phyloP scores from a whole-genome alignment of 192 early-diverging fungal species.

The Umbelopsis vinacea region DNA sequence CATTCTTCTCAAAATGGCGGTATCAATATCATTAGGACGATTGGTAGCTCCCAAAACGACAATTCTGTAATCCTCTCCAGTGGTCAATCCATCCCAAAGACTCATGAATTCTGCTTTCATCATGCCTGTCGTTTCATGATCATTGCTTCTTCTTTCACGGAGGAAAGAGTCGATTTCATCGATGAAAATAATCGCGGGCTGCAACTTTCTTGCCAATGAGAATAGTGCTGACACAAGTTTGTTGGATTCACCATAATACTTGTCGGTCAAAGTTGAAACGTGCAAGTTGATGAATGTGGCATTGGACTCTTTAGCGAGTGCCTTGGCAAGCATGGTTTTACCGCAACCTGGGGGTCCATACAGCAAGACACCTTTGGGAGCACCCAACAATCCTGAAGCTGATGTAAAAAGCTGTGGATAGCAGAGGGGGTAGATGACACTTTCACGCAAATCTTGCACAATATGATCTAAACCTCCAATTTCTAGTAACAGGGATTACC shows the following conservation, averaged over 20 bases:
- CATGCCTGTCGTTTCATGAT: constrained; percentile 97
- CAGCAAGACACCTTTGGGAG: constrained; percentile 94
- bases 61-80: constrained; percentile 66
- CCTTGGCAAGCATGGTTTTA: constrained; percentile 99
- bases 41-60: constrained; percentile 95
- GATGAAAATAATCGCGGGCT: constrained; percentile 97
- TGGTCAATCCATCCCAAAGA: constrained; percentile 96
- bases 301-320: constrained; percentile 94
- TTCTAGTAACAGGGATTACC: constrained; percentile 47
- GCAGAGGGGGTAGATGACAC: constrained; percentile 94
- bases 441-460: constrained; percentile 89
- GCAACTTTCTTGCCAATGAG: constrained; percentile 90
- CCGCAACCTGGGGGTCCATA: constrained; percentile 97
- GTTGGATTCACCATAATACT: constrained; percentile 98
- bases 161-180: constrained; percentile 99
- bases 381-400: constrained; percentile 83
- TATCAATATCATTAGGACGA: constrained; percentile 96
- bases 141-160: constrained; percentile 82
- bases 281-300: constrained; percentile 99
- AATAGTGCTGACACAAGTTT: constrained; percentile 93
- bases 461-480: constrained; percentile 95
- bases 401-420: constrained; percentile 92
- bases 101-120: constrained; percentile 99
- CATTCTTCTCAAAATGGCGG: constrained; percentile 96
- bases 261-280: constrained; percentile 95